These are phyloP conservation scores for Aspergillus nidulans DNA, from an alignment of 495 filamentous ascomycete species.

Conservation along the genomic window DNA sequence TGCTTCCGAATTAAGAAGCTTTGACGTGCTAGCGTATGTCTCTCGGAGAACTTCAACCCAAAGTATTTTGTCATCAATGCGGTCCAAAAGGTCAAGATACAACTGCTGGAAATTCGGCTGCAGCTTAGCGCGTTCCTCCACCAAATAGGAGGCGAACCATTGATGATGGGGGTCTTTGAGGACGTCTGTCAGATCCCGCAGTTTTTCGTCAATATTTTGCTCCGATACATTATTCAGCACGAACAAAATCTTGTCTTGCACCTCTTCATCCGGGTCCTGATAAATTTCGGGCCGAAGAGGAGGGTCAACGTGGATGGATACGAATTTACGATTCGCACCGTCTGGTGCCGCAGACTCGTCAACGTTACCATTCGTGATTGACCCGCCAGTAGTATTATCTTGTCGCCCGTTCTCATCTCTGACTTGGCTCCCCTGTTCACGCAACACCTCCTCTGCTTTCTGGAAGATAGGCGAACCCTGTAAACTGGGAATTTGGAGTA, in stretches of 20 bases:
- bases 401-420: conserved; percentile 31
- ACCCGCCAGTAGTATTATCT: conserved; percentile 35
- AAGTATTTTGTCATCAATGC: conserved; percentile 70
- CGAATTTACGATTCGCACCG: conserved; percentile 55
- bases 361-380: conserved; percentile 60
- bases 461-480: conserved; percentile 79
- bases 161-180: conserved; percentile 78
- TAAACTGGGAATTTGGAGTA: conserved; percentile 74
- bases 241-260: conserved; percentile 91
- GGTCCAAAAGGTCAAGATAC: conserved; percentile 83
- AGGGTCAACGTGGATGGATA: conserved; percentile 69
- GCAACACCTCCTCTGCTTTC: conserved; percentile 75
- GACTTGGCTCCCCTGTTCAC: conserved; percentile 48
- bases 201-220: conserved; percentile 77
- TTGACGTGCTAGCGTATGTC: conserved; percentile 80
- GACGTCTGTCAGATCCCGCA: conserved; percentile 70
- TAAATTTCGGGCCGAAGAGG: conserved; percentile 54
- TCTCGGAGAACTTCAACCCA: conserved; percentile 89
- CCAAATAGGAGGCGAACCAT: conserved; percentile 95
- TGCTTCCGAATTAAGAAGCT: conserved; percentile 81
- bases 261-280: conserved; percentile 76
- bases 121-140: conserved; percentile 92
- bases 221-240: conserved; percentile 94
- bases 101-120: conserved; percentile 93
- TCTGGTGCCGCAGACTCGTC: conserved; percentile 57